Base-by-base conservation (phyloP, 148 eudicot genomes). In the Camellia lanceoleosa region DNA sequence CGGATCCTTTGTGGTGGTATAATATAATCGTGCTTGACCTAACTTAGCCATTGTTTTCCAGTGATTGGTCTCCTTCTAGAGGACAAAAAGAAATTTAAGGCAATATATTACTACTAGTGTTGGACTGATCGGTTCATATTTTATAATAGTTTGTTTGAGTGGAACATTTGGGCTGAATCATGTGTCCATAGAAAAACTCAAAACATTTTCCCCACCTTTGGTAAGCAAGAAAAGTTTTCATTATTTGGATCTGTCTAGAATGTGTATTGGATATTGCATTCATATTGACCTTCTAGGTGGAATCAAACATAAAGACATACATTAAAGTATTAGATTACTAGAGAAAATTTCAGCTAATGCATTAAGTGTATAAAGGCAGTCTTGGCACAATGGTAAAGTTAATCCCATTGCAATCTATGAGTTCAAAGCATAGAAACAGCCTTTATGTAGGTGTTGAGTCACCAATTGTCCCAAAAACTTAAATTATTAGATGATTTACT, bases 1-100 rank as follows among this genome's bases (percentile, higher is more conserved):
- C 62, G 43, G 43, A 59, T 79, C 23, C 47, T 79, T 5, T 12
- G 8, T 69, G 41, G 46, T 44, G 47, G 12, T 66, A 52, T 14
- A 46, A 68, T 12, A 56, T 20, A 20, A 68, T 62, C 12, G 78
- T 70, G 51, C n/a, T 78, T 78, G 64, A 78, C 84, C 85, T 20
- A 74, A 83, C 76, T 80, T 83, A 46, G 47, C 12, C 58, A 74
- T 51, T 68, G 42, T 73, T 59, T 54, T 71, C 47, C 65, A 67
- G 12, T 49, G 42, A 79, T 69, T 74, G 74, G 88, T 85, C 82
- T 65, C 80, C 83, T 80, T 65, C 62, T 65, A 67, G 80, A 75
- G 80, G 49, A 65, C 83, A 81, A 49, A 59, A 64, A 23, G 52
- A 55, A 64, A 56, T 76, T 49, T 68, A 47, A 8, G 70, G n/a